Conservation (phyloP, 2,329 filamentous ascomycete genomes). For the Colletotrichum lini region DNA sequence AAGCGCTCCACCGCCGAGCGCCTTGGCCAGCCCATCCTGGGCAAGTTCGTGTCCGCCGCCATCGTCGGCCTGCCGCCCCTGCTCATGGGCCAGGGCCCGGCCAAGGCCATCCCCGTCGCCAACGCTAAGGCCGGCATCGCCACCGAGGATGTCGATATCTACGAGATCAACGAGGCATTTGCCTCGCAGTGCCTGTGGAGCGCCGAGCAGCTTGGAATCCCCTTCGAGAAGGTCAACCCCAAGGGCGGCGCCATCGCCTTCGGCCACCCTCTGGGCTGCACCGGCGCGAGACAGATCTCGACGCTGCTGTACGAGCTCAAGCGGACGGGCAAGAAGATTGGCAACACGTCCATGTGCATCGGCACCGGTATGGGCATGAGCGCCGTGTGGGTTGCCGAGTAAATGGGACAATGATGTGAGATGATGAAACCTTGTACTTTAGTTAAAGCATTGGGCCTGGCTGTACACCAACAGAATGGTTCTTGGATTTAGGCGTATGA, state of each 20-base stretch:
- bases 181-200: constrained; percentile 96
- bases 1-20: constrained; percentile 90
- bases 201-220: constrained; percentile 87
- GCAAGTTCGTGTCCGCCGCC: constrained; percentile 90
- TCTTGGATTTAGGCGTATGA: constrained; percentile 34
- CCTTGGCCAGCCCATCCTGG: constrained; percentile 89
- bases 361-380: constrained; percentile 99
- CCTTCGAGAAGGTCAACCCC: constrained; percentile 91
- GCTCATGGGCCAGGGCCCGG: constrained; percentile 96
- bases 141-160: constrained; percentile 95
- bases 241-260: constrained; percentile 98
- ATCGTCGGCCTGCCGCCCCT: constrained; percentile 92
- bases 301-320: constrained; percentile 92
- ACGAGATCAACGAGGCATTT: constrained; percentile 99
- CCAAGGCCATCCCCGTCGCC: constrained; percentile 94
- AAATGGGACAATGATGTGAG: constrained; percentile 49
- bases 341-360: constrained; percentile 95
- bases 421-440: constrained; percentile 30
- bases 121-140: constrained; percentile 88
- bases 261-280: constrained; percentile 94
- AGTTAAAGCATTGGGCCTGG: constrained; percentile 30
- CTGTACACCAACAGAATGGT: constrained; percentile 36
- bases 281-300: constrained; percentile 92
- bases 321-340: constrained; percentile 86
- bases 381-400: constrained; percentile 95